Evolutionary conservation across 306 rosid genomes (phyloP), one percentile per base, ranked within the genome.

Genomic region (Gillenia trifoliata): DNA sequence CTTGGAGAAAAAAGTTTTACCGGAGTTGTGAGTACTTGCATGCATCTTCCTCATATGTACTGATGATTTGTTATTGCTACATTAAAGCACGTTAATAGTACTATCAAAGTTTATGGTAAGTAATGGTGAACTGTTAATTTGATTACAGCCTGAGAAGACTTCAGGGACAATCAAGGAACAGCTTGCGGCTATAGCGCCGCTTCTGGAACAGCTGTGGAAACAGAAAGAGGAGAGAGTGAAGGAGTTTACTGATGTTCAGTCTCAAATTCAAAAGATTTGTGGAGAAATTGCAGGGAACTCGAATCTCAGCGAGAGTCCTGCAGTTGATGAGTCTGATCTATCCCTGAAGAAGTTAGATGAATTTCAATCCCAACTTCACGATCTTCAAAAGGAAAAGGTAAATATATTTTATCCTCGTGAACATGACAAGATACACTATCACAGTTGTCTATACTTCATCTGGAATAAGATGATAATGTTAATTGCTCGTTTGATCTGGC

Each of bases 311-410:
- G 92, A 89, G 70, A 60, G 82, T 64, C 92, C 89, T 69, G 82
- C 75, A 5, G 89, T 92, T 28, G 96, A 95, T 9, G 97, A 95
- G 81, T 78, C 88, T 64, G 97, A 92, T 75, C 89, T 95, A 56
- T 86, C 99, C 75, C 73, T 92, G 77, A 93, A 92, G 84, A 95
- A 86, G 83, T 76, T 95, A 19, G 97, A 95, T 49, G 97, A 92
- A 79, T 95, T 85, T 86, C 96, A 89, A 30, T 84, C 86, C 59
- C 93, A 90, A 85, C 99, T 95, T 76, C 98, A 92, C 65, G 93
- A 95, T 81, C 96, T 95, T 82, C 99, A 92, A 78, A 95, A 88
- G 79, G 99, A 95, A 83, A 95, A 95, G 97, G 98, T 92, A 72
- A 86, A 45, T 65, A 40, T 73, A 59, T 25, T 62, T 67, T 30